These are phyloP conservation scores for Botrytis pseudocinerea DNA, from an alignment of 2,329 filamentous ascomycete genomes.

Conservation along the genomic window DNA sequence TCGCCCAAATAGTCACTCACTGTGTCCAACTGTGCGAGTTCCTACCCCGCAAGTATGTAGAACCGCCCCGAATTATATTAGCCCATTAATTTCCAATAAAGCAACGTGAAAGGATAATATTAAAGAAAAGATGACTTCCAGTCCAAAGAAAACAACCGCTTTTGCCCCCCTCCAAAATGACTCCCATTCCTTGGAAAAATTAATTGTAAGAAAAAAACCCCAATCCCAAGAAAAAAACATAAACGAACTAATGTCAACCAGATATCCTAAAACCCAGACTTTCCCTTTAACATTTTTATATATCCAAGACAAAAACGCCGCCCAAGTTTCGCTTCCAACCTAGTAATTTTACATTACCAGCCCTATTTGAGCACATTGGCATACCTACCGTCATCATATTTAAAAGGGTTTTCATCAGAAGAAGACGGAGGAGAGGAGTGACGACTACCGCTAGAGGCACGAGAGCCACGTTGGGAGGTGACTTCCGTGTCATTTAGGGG, in stretches of 20 bases:
- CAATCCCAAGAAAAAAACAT: neutral
- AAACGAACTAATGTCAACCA: neutral
- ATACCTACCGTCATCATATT: neutral
- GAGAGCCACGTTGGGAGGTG: neutral
- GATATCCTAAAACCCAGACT: neutral
- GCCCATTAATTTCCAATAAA: neutral
- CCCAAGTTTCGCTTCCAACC: neutral
- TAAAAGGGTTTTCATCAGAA: neutral
- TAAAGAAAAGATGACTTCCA: neutral
- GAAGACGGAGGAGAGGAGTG: neutral
- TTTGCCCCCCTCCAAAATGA: neutral
- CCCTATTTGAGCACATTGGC: accelerated
- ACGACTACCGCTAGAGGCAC: neutral
- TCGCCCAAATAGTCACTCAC: neutral
- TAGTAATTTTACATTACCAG: neutral
- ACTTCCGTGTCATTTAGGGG: neutral
- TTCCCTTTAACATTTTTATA: neutral
- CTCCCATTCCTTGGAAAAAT: neutral
- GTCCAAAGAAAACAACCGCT: neutral
- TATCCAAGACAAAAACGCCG: neutral
- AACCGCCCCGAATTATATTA: neutral
- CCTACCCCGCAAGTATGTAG: neutral
- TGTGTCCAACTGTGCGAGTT: neutral
- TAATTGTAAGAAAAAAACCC: neutral
- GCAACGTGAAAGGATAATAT: neutral